A percentile compares a stretch with the other conserved stretches of the same genome.
These are phyloP conservation scores for Tylopilus sp. DNA, from an alignment of 768 basidiomycete species.

Conservation along the genomic window DNA sequence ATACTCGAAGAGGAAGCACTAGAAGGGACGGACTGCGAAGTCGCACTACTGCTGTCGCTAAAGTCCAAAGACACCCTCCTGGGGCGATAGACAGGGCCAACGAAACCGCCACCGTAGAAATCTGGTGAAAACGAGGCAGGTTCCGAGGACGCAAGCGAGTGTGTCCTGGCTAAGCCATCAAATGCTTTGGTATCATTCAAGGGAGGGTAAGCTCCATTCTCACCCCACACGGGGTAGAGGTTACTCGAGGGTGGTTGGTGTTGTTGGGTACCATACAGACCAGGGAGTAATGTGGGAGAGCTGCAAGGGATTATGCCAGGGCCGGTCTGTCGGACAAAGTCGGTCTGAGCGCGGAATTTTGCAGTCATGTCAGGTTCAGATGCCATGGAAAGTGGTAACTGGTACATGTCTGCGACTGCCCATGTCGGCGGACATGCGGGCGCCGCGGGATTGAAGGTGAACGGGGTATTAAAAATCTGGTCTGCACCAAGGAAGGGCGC, in stretches of 20 bases:
- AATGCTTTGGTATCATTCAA: constrained; percentile 30
- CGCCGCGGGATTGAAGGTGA: constrained; percentile 26
- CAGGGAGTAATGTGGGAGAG: constrained; percentile 7
- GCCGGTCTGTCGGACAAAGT: constrained; percentile 38
- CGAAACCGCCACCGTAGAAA: constrained; percentile 12
- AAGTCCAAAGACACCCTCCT: constrained; percentile 35
- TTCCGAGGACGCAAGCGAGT: constrained; percentile 23
- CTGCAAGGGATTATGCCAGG: constrained; percentile 6
- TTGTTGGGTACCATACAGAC: constrained; percentile 19
- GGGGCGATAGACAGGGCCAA: constrained; percentile 28
- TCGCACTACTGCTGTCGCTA: constrained; percentile 43
- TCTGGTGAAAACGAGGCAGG: constrained; percentile 20
- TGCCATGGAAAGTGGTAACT: constrained; percentile 18
- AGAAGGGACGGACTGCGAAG: constrained; percentile 45
- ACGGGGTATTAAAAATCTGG: constrained; percentile 31
- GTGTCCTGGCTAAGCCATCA: constrained; percentile 17
- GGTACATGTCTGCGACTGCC: constrained; percentile 18
- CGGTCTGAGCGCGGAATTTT: constrained; percentile 47
- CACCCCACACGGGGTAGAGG: constrained; percentile 29
- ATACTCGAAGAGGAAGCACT: constrained; percentile 51
- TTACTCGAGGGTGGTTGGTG: constrained; percentile 11
- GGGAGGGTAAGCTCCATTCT: constrained; percentile 18
- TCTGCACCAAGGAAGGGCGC: constrained; percentile 20
- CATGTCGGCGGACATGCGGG: constrained; percentile 17
- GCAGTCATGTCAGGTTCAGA: constrained; percentile 40